Percentiles rank a stretch among this genome's conserved stretches.
These are phyloP conservation scores for Piromyces finnis DNA, from an alignment of 192 early-diverging fungal species.

Conservation along the genomic window DNA sequence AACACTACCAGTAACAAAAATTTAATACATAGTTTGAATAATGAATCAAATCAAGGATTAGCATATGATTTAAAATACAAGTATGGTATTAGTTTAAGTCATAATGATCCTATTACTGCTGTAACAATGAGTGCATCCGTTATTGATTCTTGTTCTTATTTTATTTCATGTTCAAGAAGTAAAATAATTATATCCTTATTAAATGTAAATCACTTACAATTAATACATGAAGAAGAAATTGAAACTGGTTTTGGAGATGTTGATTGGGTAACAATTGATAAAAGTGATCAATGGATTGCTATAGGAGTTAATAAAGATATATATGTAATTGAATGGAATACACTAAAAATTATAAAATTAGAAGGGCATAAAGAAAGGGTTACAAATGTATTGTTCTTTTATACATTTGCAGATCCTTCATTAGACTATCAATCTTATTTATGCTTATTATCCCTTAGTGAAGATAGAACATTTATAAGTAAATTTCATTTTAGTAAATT, in stretches of 20 bases:
- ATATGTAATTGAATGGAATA: background rate
- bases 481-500: too few relatives aligned
- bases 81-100: background rate
- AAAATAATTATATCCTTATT: background rate
- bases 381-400: background rate
- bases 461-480: background rate
- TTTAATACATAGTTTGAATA: background rate
- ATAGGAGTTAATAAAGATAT: background rate
- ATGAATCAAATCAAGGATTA: background rate
- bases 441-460: background rate
- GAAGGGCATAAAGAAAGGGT: background rate
- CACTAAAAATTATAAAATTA: background rate
- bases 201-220: background rate
- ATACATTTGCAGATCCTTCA: background rate
- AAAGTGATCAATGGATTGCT: background rate
- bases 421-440: background rate
- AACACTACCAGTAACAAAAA: background rate
- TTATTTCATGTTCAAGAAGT: background rate
- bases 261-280: background rate
- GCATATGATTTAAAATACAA: background rate
- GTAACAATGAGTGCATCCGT: background rate
- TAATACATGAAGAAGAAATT: background rate
- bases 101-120: background rate
- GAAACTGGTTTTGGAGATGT: background rate
- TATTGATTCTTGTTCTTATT: background rate